These are phyloP conservation scores for Skeletonema menzelii DNA, from an alignment of 108 stramenopile genomes.

Conservation along the genomic window DNA sequence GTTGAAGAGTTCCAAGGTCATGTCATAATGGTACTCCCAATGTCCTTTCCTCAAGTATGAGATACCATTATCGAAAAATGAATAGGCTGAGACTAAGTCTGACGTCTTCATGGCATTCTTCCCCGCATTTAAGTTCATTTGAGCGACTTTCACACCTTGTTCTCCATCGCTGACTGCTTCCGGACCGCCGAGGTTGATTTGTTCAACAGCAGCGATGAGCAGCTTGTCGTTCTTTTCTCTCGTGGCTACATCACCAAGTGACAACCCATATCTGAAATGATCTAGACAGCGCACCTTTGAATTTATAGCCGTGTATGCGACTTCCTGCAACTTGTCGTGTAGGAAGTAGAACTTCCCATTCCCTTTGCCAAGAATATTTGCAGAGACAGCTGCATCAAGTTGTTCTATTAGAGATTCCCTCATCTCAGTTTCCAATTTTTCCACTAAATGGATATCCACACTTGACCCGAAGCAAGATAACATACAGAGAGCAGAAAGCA, in stretches of 20 bases:
- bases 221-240: conserved; percentile 6
- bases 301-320: conserved; percentile 10
- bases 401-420: not conserved
- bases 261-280: conserved; percentile 9
- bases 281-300: not conserved
- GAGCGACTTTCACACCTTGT: not conserved
- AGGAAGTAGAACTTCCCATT: conserved; percentile 9
- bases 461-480: conserved; percentile 25
- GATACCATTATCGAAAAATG: conserved; percentile 18
- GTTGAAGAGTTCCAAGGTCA: conserved; percentile 30
- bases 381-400: conserved; percentile 8
- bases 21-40: conserved; percentile 28
- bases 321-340: conserved; percentile 29
- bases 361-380: conserved; percentile 14
- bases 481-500: conserved; percentile 7
- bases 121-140: conserved; percentile 15
- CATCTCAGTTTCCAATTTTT: conserved; percentile 8
- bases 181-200: conserved; percentile 14
- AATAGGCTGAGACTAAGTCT: conserved; percentile 7
- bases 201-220: conserved; percentile 13
- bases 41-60: conserved; percentile 11
- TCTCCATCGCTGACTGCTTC: not conserved
- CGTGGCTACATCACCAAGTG: not conserved
- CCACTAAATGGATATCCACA: not conserved
- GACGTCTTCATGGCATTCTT: conserved; percentile 21